Evolutionary conservation across 1,284 basidiomycete genomes (phyloP).

Genomic region (Rhodotorula sp.): DNA sequence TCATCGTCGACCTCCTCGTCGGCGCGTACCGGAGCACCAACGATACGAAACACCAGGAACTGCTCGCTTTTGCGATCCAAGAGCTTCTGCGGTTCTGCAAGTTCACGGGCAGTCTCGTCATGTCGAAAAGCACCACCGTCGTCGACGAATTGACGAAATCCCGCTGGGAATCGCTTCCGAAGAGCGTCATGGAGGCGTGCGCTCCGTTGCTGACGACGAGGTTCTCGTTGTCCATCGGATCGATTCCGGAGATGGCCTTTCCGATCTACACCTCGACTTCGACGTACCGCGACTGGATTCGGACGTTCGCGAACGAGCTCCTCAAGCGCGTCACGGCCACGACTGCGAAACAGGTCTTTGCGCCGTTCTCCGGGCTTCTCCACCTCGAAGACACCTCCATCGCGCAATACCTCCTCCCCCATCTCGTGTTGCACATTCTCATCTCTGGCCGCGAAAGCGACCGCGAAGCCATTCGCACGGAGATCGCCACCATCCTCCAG

Average conservation of each 20-base stretch:
- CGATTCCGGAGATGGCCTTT: slow-evolving; percentile 51
- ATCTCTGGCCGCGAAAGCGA: slow-evolving; percentile 70
- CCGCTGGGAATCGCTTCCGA: slow-evolving; percentile 76
- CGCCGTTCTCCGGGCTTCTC: slow-evolving; percentile 74
- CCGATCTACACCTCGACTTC: slow-evolving; percentile 75
- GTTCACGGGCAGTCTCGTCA: slow-evolving; percentile 72
- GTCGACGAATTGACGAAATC: slow-evolving; percentile 62
- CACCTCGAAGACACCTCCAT: slow-evolving; percentile 87
- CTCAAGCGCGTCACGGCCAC: slow-evolving; percentile 55
- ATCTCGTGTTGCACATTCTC: slow-evolving; percentile 83
- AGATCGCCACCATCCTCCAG: slow-evolving; percentile 77
- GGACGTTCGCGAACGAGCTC: slow-evolving; percentile 83
- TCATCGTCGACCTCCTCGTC: slow-evolving; percentile 83
- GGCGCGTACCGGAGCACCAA: slow-evolving; percentile 91
- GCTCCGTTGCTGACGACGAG: slow-evolving; percentile 80
- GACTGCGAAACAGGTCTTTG: slow-evolving; percentile 63
- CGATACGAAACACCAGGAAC: slow-evolving; percentile 87
- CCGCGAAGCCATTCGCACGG: slow-evolving; percentile 65
- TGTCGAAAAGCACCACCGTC: slow-evolving; percentile 43
- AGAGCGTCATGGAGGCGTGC: slow-evolving; percentile 82
- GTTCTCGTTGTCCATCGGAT: slow-evolving; percentile 53
- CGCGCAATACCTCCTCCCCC: slow-evolving; percentile 85
- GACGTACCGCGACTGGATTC: slow-evolving; percentile 95
- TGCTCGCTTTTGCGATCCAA: slow-evolving; percentile 90
- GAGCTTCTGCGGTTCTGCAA: slow-evolving; percentile 85